Conservation (phyloP, 108 stramenopile genomes). For the Skeletonema potamos region DNA sequence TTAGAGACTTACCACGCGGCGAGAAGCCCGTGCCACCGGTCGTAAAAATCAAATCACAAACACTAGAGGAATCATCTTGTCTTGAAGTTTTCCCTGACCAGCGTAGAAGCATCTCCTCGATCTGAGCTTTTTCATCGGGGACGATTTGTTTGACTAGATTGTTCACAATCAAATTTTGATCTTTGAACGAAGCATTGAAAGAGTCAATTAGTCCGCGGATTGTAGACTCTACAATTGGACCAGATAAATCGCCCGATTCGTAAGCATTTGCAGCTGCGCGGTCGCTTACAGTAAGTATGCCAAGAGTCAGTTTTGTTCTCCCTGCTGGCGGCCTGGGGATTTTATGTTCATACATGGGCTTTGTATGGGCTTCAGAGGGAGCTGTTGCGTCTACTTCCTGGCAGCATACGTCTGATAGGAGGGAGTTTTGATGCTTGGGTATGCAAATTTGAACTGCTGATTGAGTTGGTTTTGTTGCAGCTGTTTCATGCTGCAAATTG, state of each 20-base stretch:
- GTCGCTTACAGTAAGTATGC: slow-evolving; percentile 86
- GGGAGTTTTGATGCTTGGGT: slow-evolving; percentile 21
- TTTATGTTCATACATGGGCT: neutral
- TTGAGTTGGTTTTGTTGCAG: slow-evolving; percentile 4
- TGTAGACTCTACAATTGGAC: slow-evolving; percentile 68
- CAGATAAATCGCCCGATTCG: slow-evolving; percentile 80
- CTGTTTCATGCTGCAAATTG: neutral
- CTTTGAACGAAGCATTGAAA: slow-evolving; percentile 25
- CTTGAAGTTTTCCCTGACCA: slow-evolving; percentile 51
- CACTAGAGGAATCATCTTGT: neutral
- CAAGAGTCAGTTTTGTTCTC: slow-evolving; percentile 50
- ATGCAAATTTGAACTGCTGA: neutral
- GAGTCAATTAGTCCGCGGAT: slow-evolving; percentile 27
- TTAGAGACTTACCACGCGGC: slow-evolving; percentile 42
- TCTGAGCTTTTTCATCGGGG: slow-evolving; percentile 74
- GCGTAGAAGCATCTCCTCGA: slow-evolving; percentile 45
- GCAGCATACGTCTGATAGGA: slow-evolving; percentile 90
- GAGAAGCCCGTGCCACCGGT: slow-evolving; percentile 93
- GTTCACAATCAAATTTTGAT: slow-evolving; percentile 29
- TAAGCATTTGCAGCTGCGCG: slow-evolving; percentile 73
- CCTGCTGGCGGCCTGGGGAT: slow-evolving; percentile 33
- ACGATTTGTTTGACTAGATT: slow-evolving; percentile 56
- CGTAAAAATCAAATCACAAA: slow-evolving; percentile 76
- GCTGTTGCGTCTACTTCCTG: slow-evolving; percentile 60
- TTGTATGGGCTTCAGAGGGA: neutral